A percentile compares a stretch with the other conserved stretches of the same genome.
These are phyloP conservation scores for Lentinula novae-zelandiae DNA, from an alignment of 1,284 basidiomycete genomes.

Conservation along the genomic window DNA sequence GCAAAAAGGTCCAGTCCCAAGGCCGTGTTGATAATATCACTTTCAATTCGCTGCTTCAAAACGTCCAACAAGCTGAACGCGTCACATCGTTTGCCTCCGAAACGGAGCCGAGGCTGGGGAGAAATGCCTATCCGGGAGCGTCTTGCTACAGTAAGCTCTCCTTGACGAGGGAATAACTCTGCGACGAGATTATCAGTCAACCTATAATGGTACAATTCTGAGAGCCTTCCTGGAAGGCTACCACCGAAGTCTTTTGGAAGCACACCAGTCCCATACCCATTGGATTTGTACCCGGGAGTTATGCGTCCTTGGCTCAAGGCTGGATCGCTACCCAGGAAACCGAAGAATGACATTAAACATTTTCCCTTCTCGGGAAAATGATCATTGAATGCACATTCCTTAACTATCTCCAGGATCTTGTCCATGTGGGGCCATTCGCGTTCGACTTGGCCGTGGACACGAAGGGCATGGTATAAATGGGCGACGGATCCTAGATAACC, in stretches of 20 bases:
- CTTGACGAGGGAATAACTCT: background rate
- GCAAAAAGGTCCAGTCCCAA: too few relatives aligned
- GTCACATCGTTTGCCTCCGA: constrained; percentile 1
- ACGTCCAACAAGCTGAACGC: background rate
- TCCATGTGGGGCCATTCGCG: too few relatives aligned
- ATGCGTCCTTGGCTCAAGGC: background rate
- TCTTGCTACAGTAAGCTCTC: background rate
- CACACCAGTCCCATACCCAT: background rate
- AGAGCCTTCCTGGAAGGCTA: too few relatives aligned
- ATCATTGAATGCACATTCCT: too few relatives aligned
- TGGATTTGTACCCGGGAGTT: background rate
- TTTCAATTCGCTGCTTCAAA: background rate
- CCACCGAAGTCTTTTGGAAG: background rate
- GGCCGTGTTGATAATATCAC: background rate
- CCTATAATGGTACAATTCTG: too few relatives aligned
- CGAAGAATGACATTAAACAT: too few relatives aligned
- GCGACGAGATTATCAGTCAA: background rate
- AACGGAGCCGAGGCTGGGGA: background rate
- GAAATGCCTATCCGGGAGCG: background rate
- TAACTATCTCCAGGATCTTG: too few relatives aligned
- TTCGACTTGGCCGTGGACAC: too few relatives aligned
- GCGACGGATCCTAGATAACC: background rate
- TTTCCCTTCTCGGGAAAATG: too few relatives aligned
- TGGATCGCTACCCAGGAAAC: background rate
- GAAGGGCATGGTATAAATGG: too few relatives aligned